phyloP scores from a whole-genome alignment of 305 asterid genomes.

The Solanum hybrid region DNA sequence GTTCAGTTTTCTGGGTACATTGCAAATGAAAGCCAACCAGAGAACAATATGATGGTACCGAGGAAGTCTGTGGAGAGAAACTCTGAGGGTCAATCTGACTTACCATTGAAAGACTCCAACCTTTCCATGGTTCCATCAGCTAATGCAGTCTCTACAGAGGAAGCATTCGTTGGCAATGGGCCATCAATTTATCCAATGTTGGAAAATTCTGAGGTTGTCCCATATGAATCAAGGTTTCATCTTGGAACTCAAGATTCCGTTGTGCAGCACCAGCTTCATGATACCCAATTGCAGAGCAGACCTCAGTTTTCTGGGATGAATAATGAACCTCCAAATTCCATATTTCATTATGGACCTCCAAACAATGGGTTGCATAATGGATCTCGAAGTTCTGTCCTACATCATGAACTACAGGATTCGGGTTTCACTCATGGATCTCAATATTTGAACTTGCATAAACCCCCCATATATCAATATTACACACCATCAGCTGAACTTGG shows the following conservation, averaged over 20 bases:
- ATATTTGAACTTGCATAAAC: slow-evolving; percentile 22
- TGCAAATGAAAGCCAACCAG: slow-evolving; percentile 20
- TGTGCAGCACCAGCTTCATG: slow-evolving; percentile 19
- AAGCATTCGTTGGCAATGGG: slow-evolving; percentile 9
- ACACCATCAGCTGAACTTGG: slow-evolving; percentile 22
- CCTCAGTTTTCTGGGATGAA: slow-evolving; percentile 18
- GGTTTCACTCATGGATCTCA: slow-evolving; percentile 22
- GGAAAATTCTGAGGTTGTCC: slow-evolving; percentile 20
- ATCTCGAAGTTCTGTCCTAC: slow-evolving; percentile 22
- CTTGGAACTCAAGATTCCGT: not conserved
- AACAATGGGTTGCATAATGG: slow-evolving; percentile 20
- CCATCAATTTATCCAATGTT: slow-evolving; percentile 17
- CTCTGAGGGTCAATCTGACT: slow-evolving; percentile 16
- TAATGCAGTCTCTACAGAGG: slow-evolving; percentile 16
- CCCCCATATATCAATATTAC: slow-evolving; percentile 18
- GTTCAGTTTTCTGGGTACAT: slow-evolving; percentile 13
- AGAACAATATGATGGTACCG: slow-evolving; percentile 7
- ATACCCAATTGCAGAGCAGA: slow-evolving; percentile 18
- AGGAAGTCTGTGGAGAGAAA: slow-evolving; percentile 15
- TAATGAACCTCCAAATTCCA: slow-evolving; percentile 7
- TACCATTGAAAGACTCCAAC: slow-evolving; percentile 21
- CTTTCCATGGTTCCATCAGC: slow-evolving; percentile 24
- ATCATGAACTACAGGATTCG: slow-evolving; percentile 17
- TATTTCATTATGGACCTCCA: slow-evolving; percentile 15
- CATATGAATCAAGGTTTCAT: slow-evolving; percentile 22